Percentiles rank a stretch among this genome's conserved stretches.
Conservation (phyloP, 1,284 basidiomycete species). For the Baeospora myosura region DNA sequence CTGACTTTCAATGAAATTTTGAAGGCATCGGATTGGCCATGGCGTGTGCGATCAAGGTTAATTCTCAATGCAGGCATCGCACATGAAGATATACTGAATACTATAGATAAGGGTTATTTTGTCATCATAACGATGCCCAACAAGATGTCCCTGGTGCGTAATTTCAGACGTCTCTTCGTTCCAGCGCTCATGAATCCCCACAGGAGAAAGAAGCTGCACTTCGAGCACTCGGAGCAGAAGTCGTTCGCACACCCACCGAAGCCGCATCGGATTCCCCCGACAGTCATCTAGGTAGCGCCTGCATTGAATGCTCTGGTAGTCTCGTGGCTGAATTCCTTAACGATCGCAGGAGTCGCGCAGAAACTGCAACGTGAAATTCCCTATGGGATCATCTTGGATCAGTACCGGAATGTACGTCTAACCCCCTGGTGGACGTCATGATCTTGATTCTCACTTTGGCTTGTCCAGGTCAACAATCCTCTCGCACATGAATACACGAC, state of each 20-base stretch:
- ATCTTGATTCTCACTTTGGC: conserved; percentile 7
- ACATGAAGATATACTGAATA: conserved; percentile 58
- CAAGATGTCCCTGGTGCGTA: conserved; percentile 83
- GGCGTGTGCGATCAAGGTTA: conserved; percentile 86
- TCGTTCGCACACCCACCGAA: conserved; percentile 90
- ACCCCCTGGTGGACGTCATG: neutral
- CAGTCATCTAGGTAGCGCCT: conserved; percentile 79
- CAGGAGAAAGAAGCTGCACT: conserved; percentile 92
- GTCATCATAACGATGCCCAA: conserved; percentile 94
- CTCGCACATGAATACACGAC: conserved; percentile 84
- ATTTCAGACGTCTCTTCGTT: neutral
- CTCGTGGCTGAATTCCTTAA: conserved; percentile 79
- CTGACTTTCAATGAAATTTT: too few relatives aligned
- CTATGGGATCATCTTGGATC: conserved; percentile 85
- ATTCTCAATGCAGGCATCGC: conserved; percentile 8
- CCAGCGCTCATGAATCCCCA: conserved; percentile 4
- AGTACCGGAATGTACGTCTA: conserved; percentile 68
- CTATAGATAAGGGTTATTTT: conserved; percentile 79
- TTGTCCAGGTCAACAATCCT: conserved; percentile 70
- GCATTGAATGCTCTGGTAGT: conserved; percentile 24
- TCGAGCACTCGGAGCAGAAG: conserved; percentile 87
- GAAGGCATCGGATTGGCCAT: conserved; percentile 87
- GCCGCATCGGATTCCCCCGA: conserved; percentile 82
- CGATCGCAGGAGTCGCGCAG: conserved; percentile 76
- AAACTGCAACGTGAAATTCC: conserved; percentile 77